These are phyloP conservation scores for Zymoseptoria crescenta DNA, from an alignment of 2,329 filamentous ascomycete genomes.

Conservation along the genomic window DNA sequence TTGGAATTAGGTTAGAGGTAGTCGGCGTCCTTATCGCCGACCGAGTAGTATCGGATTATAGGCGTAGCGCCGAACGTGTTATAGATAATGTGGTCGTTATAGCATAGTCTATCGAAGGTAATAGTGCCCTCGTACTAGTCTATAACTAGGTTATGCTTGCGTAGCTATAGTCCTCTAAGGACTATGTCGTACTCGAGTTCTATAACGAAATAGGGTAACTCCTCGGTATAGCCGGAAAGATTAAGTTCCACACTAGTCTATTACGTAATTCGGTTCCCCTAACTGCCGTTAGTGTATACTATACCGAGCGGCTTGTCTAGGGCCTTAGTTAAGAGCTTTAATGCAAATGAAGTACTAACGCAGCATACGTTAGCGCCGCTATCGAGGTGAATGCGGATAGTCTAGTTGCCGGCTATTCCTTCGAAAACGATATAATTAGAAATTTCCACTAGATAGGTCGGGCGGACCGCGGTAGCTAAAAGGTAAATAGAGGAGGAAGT, in stretches of 20 bases:
- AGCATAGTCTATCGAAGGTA: background rate
- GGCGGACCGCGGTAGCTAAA: background rate
- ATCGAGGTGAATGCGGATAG: background rate
- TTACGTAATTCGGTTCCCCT: background rate
- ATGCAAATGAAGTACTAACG: background rate
- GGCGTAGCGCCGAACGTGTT: background rate
- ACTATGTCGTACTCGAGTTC: background rate
- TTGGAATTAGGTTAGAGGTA: background rate
- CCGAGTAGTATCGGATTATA: background rate
- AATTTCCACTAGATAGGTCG: background rate
- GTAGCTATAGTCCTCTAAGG: background rate
- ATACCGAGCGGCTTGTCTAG: background rate
- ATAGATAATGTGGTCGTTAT: background rate
- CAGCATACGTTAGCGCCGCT: background rate
- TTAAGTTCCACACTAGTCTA: background rate
- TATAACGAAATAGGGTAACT: background rate
- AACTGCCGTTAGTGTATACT: background rate
- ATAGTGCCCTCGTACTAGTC: background rate
- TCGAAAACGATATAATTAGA: background rate
- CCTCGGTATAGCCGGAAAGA: background rate
- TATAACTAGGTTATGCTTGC: background rate
- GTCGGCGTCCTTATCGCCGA: background rate
- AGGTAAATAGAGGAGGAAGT: background rate
- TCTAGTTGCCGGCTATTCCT: background rate
- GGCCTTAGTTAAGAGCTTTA: background rate